Evolutionary conservation across 2,329 filamentous ascomycete species (phyloP), one percentile per base, ranked within the genome.

Genomic region (Hypocrella siamensis): DNA sequence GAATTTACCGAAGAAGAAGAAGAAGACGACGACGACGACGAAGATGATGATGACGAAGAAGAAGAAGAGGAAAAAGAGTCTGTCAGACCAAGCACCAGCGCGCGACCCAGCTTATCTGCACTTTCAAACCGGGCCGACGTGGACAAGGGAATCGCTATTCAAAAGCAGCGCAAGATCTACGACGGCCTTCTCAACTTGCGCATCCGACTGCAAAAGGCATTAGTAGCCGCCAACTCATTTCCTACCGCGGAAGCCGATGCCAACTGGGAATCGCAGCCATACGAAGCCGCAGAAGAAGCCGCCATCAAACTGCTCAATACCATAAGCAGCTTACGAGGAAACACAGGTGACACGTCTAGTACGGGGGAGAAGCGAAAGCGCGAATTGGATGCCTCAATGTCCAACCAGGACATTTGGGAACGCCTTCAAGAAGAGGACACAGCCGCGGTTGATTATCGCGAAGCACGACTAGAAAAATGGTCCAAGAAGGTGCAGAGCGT

Each of bases 191-290:
- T 98, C 19, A 93, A 93, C 56, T 70, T 85, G 11, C 76, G 90
- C 15, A 94, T 98, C 47, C 81, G 88, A 38, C 60, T 98, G 14
- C 92, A 98, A 53, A 96, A 94, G 53, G 84, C 82, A 2, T 58
- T 98, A 11, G 70, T 90, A 12, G 77, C 81, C 0, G 71, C 78
- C 17, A 94, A 94, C 52, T 79, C 84, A 1, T 63, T 92, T 26
- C 53, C 66, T 12, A 48, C 60, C 1, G 42, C 66, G 2, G 57
- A 64, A 1, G 53, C 53, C 11, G 53, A 49, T 17, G 42, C 47
- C 5, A 48, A 51, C 3, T 47, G 59, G 26, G 54, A 56, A 21
- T 49, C 55, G 11, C 58, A 67, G 49, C 75, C 56, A 46, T 93
- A 64, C 58, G 72, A 67, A 41, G 80, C 80, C 0, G 86, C 86